A percentile compares a stretch with the other conserved stretches of the same genome.
These are phyloP conservation scores for Phytophthora litchii DNA, from an alignment of 352 stramenopile genomes.

Conservation along the genomic window DNA sequence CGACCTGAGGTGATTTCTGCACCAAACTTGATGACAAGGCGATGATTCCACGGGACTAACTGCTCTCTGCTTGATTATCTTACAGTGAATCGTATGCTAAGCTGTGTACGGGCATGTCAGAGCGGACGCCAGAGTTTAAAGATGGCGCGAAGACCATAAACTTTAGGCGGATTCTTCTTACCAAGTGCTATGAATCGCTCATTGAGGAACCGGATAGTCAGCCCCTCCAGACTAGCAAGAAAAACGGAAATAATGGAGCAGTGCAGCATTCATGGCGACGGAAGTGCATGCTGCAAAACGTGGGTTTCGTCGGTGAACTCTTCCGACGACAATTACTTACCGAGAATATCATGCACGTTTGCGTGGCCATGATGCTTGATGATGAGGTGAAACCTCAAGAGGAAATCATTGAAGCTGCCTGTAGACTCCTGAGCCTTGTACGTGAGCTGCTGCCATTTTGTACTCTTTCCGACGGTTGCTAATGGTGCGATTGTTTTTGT, in stretches of 20 bases:
- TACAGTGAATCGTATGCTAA: slow-evolving; percentile 66
- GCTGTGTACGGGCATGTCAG: slow-evolving; percentile 63
- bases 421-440: slow-evolving; percentile 64
- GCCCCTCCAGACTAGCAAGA: slow-evolving; percentile 23
- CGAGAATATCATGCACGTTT: slow-evolving; percentile 88
- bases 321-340: slow-evolving; percentile 81
- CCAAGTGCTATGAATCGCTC: slow-evolving; percentile 81
- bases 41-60: slow-evolving; percentile 1
- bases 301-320: slow-evolving; percentile 74
- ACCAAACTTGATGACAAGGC: background rate
- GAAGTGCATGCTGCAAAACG: slow-evolving; percentile 80
- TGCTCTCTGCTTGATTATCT: background rate
- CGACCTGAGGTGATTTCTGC: slow-evolving; percentile 48
- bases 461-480: background rate
- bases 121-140: slow-evolving; percentile 81
- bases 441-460: background rate
- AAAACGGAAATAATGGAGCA: slow-evolving; percentile 19
- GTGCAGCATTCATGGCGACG: slow-evolving; percentile 70
- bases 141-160: slow-evolving; percentile 86
- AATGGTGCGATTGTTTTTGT: background rate
- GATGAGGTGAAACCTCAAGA: slow-evolving; percentile 65
- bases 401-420: slow-evolving; percentile 74
- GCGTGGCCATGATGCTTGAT: slow-evolving; percentile 85
- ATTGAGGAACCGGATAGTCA: slow-evolving; percentile 68
- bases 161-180: slow-evolving; percentile 79